phyloP scores from a whole-genome alignment of 805 yeast genomes.

The Brettanomyces bruxellensis region DNA sequence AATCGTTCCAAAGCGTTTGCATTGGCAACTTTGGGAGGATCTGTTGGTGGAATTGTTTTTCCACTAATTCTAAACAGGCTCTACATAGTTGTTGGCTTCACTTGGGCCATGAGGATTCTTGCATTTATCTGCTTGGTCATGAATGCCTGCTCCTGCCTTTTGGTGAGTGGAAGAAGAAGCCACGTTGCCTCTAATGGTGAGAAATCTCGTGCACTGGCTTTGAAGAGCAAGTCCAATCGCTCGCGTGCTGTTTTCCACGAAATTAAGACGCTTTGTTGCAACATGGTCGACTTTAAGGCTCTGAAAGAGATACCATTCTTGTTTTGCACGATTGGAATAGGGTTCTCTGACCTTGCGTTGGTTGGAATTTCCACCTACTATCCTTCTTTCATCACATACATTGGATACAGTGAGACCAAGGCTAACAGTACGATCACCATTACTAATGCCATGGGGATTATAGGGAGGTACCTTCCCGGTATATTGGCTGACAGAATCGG shows the following conservation, averaged over 20 bases:
- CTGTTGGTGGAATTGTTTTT: constrained; percentile 42
- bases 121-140: constrained; percentile 32
- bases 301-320: constrained; percentile 29
- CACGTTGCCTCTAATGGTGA: constrained; percentile 3
- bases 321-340: constrained; percentile 31
- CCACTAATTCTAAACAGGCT: constrained; percentile 40
- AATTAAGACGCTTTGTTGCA: constrained; percentile 10
- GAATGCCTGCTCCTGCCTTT: constrained; percentile 35
- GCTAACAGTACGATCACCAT: constrained; percentile 31
- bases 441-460: constrained; percentile 28
- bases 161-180: constrained; percentile 30
- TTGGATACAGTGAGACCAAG: constrained; percentile 24
- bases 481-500: constrained; percentile 33
- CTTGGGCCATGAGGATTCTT: constrained; percentile 45
- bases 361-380: constrained; percentile 41
- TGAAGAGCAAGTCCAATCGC: not conserved
- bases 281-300: constrained; percentile 29
- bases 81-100: constrained; percentile 37
- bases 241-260: not conserved
- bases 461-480: constrained; percentile 35
- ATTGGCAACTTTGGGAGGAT: constrained; percentile 44
- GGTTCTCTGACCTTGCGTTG: constrained; percentile 40
- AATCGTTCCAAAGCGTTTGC: constrained; percentile 50
- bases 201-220: not conserved
- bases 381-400: constrained; percentile 42